Percentiles rank a stretch among this genome's conserved stretches.
phyloP scores from a whole-genome alignment of 768 basidiomycete genomes.

The Tylopilus sp. region DNA sequence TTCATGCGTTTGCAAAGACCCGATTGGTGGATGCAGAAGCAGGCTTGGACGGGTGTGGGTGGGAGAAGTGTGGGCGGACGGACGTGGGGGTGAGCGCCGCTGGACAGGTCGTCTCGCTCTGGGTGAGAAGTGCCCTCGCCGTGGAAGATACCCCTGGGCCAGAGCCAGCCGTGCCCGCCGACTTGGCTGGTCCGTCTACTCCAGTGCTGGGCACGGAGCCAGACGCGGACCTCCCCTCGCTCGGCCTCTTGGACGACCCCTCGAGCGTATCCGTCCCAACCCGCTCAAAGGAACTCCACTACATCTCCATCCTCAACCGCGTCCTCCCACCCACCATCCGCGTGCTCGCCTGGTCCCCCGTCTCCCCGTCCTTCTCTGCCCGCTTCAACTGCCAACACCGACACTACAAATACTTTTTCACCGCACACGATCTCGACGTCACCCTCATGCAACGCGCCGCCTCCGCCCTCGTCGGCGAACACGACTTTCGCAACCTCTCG shows the following conservation, averaged over 20 bases:
- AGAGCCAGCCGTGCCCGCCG: slow-evolving; percentile 8
- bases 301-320: slow-evolving; percentile 78
- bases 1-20: slow-evolving; percentile 73
- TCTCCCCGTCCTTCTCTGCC: slow-evolving; percentile 74
- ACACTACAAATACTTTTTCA: slow-evolving; percentile 99
- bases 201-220: not conserved
- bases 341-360: slow-evolving; percentile 91
- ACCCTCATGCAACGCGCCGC: slow-evolving; percentile 75
- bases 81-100: slow-evolving; percentile 94
- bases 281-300: slow-evolving; percentile 59
- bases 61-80: slow-evolving; percentile 90
- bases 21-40: slow-evolving; percentile 69
- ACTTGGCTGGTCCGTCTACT: not conserved
- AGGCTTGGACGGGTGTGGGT: slow-evolving; percentile 84
- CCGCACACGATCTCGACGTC: slow-evolving; percentile 62
- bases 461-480: slow-evolving; percentile 69
- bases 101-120: slow-evolving; percentile 88
- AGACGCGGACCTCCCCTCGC: slow-evolving; percentile 18
- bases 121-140: slow-evolving; percentile 75
- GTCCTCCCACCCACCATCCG: slow-evolving; percentile 88
- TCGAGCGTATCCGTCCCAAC: slow-evolving; percentile 31
- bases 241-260: slow-evolving; percentile 38
- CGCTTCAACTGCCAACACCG: slow-evolving; percentile 82
- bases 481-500: slow-evolving; percentile 96
- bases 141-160: not conserved